Conservation (phyloP, 495 filamentous ascomycete genomes). For the Penicillium manginii region DNA sequence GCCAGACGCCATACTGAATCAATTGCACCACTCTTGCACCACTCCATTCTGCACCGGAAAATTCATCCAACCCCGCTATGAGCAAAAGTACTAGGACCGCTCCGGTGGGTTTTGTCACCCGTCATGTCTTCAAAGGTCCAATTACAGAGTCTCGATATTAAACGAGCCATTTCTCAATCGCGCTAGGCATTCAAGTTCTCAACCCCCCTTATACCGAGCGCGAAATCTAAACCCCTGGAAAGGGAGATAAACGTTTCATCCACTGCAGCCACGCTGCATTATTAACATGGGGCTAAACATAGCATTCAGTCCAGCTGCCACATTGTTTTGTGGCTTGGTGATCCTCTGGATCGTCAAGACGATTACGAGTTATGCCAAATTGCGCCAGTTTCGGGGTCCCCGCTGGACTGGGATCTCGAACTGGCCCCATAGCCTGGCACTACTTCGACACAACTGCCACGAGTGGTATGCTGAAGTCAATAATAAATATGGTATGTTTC, state of each 20-base stretch:
- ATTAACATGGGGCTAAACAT: not conserved
- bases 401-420: slow-evolving; percentile 31
- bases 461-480: slow-evolving; percentile 33
- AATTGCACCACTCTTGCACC: too few relatives aligned
- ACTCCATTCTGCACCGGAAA: too few relatives aligned
- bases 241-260: not conserved
- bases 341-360: slow-evolving; percentile 16
- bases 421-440: slow-evolving; percentile 34
- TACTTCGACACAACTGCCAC: slow-evolving; percentile 32
- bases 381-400: slow-evolving; percentile 20
- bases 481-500: slow-evolving; percentile 35
- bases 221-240: not conserved
- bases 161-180: too few relatives aligned
- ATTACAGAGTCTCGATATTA: too few relatives aligned
- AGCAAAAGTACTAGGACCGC: too few relatives aligned
- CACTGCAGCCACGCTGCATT: too few relatives aligned
- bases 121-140: too few relatives aligned
- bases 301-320: not conserved
- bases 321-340: slow-evolving; percentile 20
- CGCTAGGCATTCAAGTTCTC: too few relatives aligned
- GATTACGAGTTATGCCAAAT: slow-evolving; percentile 13
- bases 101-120: too few relatives aligned
- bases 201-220: too few relatives aligned
- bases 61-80: too few relatives aligned
- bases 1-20: too few relatives aligned